Conservation (phyloP, 129 eudicot species). For the Arctium lappa region DNA sequence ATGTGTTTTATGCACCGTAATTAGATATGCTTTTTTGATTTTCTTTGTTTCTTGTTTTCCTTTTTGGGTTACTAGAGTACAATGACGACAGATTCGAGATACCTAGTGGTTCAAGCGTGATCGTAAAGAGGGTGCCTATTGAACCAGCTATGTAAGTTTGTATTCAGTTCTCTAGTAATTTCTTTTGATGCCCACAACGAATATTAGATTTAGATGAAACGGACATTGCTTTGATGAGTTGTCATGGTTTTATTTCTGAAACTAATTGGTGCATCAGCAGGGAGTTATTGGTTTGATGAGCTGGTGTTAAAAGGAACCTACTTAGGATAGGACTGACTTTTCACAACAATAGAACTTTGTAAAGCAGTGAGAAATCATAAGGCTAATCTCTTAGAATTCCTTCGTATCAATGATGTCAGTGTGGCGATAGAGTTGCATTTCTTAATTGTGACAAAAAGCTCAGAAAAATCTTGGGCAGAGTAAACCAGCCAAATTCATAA, state of each 20-base stretch:
- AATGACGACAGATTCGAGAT: conserved; percentile 38
- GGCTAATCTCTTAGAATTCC: neutral
- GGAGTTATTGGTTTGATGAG: neutral
- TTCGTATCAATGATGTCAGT: neutral
- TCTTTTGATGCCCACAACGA: neutral
- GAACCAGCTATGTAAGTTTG: conserved; percentile 40
- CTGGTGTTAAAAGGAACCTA: neutral
- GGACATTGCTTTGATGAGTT: neutral
- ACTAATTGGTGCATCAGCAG: neutral
- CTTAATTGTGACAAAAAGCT: neutral
- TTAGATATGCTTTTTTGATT: neutral
- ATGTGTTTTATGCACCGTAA: neutral
- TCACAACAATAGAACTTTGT: neutral
- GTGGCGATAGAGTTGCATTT: neutral
- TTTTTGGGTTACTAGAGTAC: conserved; percentile 33
- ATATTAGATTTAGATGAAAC: neutral
- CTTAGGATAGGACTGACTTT: neutral
- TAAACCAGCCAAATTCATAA: neutral
- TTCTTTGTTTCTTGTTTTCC: neutral
- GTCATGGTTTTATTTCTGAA: neutral
- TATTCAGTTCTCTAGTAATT: neutral
- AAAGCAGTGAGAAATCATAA: neutral
- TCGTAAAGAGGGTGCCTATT: conserved; percentile 63
- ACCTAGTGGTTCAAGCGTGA: conserved; percentile 63
- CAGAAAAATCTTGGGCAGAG: neutral